phyloP scores from a whole-genome alignment of 2,329 filamentous ascomycete genomes.

The Tolypocladium endophyticum region DNA sequence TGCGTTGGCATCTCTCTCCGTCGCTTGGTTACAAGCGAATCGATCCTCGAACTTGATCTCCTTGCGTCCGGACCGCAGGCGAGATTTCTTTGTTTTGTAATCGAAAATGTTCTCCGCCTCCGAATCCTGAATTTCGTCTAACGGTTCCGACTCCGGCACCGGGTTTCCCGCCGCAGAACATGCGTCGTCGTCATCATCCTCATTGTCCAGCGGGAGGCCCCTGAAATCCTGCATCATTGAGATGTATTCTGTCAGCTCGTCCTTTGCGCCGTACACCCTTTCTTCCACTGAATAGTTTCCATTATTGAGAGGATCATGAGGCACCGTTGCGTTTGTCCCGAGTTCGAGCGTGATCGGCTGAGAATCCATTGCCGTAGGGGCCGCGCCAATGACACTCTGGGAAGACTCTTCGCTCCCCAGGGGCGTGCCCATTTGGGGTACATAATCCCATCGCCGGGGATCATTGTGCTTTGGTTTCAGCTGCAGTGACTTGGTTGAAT shows the following conservation, averaged over 20 bases:
- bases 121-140: slow-evolving; percentile 2
- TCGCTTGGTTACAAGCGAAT: slow-evolving; percentile 45
- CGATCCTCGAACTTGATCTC: slow-evolving; percentile 30
- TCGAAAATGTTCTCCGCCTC: neutral
- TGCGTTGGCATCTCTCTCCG: slow-evolving; percentile 28
- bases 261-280: slow-evolving; percentile 13
- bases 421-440: slow-evolving; percentile 26
- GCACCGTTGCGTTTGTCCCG: slow-evolving; percentile 1
- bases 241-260: slow-evolving; percentile 57
- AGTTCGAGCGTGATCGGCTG: slow-evolving; percentile 15
- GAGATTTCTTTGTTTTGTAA: neutral
- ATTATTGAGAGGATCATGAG: neutral
- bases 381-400: slow-evolving; percentile 9
- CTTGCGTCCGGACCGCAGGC: slow-evolving; percentile 13
- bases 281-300: no score
- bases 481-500: slow-evolving; percentile 28
- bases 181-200: slow-evolving; percentile 34
- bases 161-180: slow-evolving; percentile 2
- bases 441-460: slow-evolving; percentile 26
- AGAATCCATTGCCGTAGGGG: slow-evolving; percentile 11
- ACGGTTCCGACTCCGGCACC: slow-evolving; percentile 1
- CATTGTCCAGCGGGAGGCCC: slow-evolving; percentile 44
- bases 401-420: slow-evolving; percentile 21
- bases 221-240: slow-evolving; percentile 48
- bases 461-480: slow-evolving; percentile 35